Evolutionary conservation across 225 moss, liverwort and hornwort species (phyloP), one percentile per base, ranked within the genome.

Genomic region (Climacium dendroides): DNA sequence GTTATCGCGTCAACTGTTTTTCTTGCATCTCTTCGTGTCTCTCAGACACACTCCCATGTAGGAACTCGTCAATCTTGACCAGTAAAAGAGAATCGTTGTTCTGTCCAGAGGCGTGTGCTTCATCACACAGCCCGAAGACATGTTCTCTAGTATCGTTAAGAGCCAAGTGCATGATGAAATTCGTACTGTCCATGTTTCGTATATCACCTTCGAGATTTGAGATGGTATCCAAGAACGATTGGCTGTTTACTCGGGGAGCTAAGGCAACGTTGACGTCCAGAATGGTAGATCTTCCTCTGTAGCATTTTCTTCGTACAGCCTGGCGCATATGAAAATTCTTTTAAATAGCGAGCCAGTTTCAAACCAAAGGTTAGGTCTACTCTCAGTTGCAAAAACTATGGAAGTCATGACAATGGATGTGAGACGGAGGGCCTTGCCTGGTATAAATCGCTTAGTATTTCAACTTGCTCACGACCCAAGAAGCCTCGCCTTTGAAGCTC

Each of bases 31-130:
- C 55, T 52, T 37, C 77, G 59, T 61, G 65, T 32, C 52, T 74
- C 16, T 86, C 74, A 90, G 87, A 75, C 85, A 75, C 85, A 84
- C 86, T 91, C 84, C 54, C 86, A 78, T 91, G 90, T 48, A 94
- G 77, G 67, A 94, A 94, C 74, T 92, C 92, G 55, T 94, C 94
- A 89, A 94, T 90, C 81, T 89, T 92, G 81, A 88, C 61, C 65
- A 92, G 72, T 63, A 92, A 65, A 30, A 55, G 89, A 41, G 89
- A 82, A 37, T 85, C 87, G 32, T 74, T 80, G 78, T 83, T n/a
- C 26, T 61, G 66, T 58, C 90, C 84, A 43, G 85, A 74, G 52
- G 25, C 17, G 5, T 37, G 73, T 54, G 87, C 35, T 65, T 83
- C 80, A 50, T 74, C 59, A 78, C 59, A 65, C 39, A 29, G 73